Conservation (phyloP, 495 filamentous ascomycete species). For the Aspergillus wentii region DNA sequence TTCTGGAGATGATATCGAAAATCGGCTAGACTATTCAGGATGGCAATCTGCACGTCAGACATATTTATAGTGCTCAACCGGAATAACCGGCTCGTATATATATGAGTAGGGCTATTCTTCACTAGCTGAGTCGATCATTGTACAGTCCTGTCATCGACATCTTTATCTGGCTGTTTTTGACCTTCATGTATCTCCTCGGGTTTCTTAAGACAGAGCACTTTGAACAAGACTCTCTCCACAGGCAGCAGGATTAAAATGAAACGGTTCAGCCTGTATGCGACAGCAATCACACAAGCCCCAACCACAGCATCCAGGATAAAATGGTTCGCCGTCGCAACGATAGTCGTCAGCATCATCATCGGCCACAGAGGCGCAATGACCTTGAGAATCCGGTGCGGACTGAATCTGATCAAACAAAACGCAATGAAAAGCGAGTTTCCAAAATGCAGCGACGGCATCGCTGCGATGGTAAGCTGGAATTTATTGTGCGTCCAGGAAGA, state of each 20-base stretch:
- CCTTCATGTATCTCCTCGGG: too few relatives aligned
- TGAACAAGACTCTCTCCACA: constrained; percentile 47
- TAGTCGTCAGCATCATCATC: constrained; percentile 52
- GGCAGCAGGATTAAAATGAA: constrained; percentile 49
- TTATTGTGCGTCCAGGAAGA: constrained; percentile 58
- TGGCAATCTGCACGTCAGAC: too few relatives aligned
- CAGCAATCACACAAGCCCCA: constrained; percentile 41
- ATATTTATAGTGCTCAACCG: too few relatives aligned
- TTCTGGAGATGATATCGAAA: too few relatives aligned
- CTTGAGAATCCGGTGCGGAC: constrained; percentile 33
- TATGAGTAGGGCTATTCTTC: too few relatives aligned
- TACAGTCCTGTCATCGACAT: too few relatives aligned
- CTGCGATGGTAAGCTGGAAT: constrained; percentile 49
- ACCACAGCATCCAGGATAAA: constrained; percentile 56
- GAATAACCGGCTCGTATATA: too few relatives aligned
- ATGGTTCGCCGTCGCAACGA: constrained; percentile 63
- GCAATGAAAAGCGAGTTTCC: constrained; percentile 56
- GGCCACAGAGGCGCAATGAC: constrained; percentile 51
- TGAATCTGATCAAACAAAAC: constrained; percentile 45
- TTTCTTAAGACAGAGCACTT: constrained; percentile 50
- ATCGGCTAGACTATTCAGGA: too few relatives aligned
- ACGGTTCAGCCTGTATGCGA: constrained; percentile 45
- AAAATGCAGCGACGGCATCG: constrained; percentile 57
- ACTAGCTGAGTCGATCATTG: too few relatives aligned
- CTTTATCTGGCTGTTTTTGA: too few relatives aligned